Evolutionary conservation across 2,329 filamentous ascomycete genomes (phyloP).

Genomic region (Colletotrichum sp.): DNA sequence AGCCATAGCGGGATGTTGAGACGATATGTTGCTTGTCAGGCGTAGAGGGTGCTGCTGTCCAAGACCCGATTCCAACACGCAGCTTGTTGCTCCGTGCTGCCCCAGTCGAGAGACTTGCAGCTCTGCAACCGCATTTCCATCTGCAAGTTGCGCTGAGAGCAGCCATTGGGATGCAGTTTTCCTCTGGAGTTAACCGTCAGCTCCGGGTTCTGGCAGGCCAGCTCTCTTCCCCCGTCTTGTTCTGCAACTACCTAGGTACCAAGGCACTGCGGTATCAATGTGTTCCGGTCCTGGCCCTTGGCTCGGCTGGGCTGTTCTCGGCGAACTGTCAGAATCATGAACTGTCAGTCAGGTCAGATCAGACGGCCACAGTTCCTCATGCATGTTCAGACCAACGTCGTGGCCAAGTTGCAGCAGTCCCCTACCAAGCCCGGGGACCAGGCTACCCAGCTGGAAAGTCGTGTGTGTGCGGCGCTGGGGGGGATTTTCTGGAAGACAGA

Average conservation of each 20-base stretch:
- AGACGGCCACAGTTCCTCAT: background rate
- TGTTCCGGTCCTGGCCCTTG: background rate
- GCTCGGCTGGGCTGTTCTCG: constrained; percentile 3
- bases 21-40: background rate
- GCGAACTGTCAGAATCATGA: constrained; percentile 9
- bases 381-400: background rate
- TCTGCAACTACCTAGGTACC: background rate
- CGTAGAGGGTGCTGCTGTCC: background rate
- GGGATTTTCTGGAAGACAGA: background rate
- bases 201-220: background rate
- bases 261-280: background rate
- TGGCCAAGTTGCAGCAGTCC: background rate
- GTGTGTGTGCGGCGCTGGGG: background rate
- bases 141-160: background rate
- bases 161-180: background rate
- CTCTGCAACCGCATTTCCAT: background rate
- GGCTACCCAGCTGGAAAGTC: background rate
- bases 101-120: background rate
- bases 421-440: background rate
- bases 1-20: background rate
- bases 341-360: background rate
- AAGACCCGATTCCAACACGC: constrained; percentile 10
- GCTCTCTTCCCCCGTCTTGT: background rate
- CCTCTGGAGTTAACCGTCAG: background rate
- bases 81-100: constrained; percentile 7